Base-by-base conservation (phyloP, 2,329 filamentous ascomycete species). In the Neobulgaria alba region DNA sequence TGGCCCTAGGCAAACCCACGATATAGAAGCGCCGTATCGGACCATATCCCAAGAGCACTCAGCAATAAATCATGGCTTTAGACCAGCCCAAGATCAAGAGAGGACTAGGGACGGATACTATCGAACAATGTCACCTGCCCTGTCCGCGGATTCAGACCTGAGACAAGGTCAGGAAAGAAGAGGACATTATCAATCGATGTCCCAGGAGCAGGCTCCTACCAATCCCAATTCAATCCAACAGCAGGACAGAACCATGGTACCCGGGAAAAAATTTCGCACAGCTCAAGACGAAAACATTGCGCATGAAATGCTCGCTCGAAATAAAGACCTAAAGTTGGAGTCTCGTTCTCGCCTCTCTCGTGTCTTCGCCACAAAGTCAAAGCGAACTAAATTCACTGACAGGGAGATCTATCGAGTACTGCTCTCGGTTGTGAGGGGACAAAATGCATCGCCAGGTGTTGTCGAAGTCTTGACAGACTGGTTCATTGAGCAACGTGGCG, bases 291-390 rank as follows among this genome's bases (percentile, higher is more conserved):
- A 49, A 31, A 10, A 20, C 23, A 33, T 16, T 10, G 47, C 49
- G 2, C 29, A 39, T 5, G 42, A 47, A n/a, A 51, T 51, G 18
- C 44, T 49, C 26, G 9, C 10, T 14, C 46, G 49, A 16, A 44
- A 51, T 23, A 51, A 49, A 38, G 47, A 47, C 4, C 36, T 26
- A 9, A 51, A 51, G 31, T 47, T 49, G 29, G 47, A 51, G 30
- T 38, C 29, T 12, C 40, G 44, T 12, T 49, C 42, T 36, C 39
- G 38, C 10, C 10, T 43, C 7, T 34, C 29, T 18, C 33, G 40
- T 16, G 20, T 38, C 17, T 10, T 43, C 12, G 41, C 35, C 26
- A 16, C 36, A 10, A 47, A 47, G 38, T 36, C 38, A 20, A 47
- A 42, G 23, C 38, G 38, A n/a, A 43, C 41, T 8, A 48, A 29